phyloP scores from a whole-genome alignment of 805 yeast genomes.

The Blastobotrys peoriensis region DNA sequence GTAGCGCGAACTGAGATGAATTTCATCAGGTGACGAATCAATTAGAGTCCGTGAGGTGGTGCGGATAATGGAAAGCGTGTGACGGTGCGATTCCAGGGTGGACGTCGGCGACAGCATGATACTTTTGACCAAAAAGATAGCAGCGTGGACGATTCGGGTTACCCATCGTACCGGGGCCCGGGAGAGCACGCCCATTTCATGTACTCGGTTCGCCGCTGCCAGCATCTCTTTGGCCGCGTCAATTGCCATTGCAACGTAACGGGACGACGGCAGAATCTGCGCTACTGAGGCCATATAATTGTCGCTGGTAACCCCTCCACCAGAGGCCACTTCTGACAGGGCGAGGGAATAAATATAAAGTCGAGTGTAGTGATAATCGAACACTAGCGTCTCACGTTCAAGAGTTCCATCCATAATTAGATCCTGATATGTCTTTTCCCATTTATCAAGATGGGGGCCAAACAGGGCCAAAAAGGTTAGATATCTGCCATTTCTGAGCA shows the following conservation, averaged over 20 bases:
- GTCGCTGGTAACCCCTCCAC: constrained; percentile 16
- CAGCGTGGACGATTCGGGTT: constrained; percentile 76
- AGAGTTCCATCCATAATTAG: constrained; percentile 42
- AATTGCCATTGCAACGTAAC: constrained; percentile 75
- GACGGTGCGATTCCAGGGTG: constrained; percentile 18
- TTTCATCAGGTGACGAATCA: constrained; percentile 84
- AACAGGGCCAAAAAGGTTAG: constrained; percentile 65
- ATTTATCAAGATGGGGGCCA: constrained; percentile 69
- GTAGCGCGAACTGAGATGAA: constrained; percentile 76
- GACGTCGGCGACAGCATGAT: constrained; percentile 34
- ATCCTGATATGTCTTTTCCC: constrained; percentile 62
- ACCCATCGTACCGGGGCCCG: constrained; percentile 94
- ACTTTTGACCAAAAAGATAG: constrained; percentile 85
- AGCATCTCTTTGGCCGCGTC: constrained; percentile 78
- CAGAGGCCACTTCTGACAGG: constrained; percentile 31
- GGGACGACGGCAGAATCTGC: constrained; percentile 60
- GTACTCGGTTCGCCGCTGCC: constrained; percentile 63
- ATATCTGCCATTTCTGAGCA: constrained; percentile 36
- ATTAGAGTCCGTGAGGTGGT: constrained; percentile 66
- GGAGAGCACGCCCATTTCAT: constrained; percentile 50
- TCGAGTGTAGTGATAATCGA: constrained; percentile 81
- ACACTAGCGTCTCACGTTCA: constrained; percentile 64
- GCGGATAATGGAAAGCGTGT: constrained; percentile 59
- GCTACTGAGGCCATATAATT: constrained; percentile 45
- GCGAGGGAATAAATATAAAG: constrained; percentile 82